Base-by-base conservation (phyloP, 768 basidiomycete species). In the Hemileccinum rubropunctum region DNA sequence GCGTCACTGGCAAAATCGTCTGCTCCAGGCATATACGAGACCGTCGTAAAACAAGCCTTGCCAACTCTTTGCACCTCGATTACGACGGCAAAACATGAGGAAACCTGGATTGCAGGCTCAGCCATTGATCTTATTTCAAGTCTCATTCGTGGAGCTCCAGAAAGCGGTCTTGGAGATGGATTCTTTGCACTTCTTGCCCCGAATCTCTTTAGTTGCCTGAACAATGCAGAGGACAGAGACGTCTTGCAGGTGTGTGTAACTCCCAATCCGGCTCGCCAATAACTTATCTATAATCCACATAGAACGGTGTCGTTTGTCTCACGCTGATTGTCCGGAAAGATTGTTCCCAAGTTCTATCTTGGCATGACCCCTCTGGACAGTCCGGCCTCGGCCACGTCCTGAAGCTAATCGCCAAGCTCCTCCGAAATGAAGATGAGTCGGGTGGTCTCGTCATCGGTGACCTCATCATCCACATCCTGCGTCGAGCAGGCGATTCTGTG, bases 381-480 rank as follows among this genome's bases (percentile, higher is more conserved):
- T 79, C 79, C 23, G 95, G 95, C 13, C 78, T 98, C 10, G 81
- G 86, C 32, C 76, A 83, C 51, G 77, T 89, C 14, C 75, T 98
- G 40, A 75, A 76, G 12, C 72, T 97, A 36, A 82, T 98, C 32
- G 91, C 87, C 23, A 83, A 80, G 53, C 79, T 90, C 39, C 74
- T 99, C 23, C 79, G 83, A 49, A 81, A 76, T 52, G 82, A 89
- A 54, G 89, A 93, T 53, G 97, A 99, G 67, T 88, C 94, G 0
- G 93, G 89, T 35, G 95, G 95, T 10, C 79, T 98, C 18, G 87
- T 89, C 45, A 87, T 98, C 41, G 97, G 97, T 17, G 95, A 98
- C 62, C 76, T 99, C 37, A 89, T 99, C 63, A 90, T 98, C 56
- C 94, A 98, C 59, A 74, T 98, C 21, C 75, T 99, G 42, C 79